Percentiles rank a stretch among this genome's conserved stretches.
Conservation (phyloP, 1,139 yeast genomes). For the Magnusiomyces fungicola region DNA sequence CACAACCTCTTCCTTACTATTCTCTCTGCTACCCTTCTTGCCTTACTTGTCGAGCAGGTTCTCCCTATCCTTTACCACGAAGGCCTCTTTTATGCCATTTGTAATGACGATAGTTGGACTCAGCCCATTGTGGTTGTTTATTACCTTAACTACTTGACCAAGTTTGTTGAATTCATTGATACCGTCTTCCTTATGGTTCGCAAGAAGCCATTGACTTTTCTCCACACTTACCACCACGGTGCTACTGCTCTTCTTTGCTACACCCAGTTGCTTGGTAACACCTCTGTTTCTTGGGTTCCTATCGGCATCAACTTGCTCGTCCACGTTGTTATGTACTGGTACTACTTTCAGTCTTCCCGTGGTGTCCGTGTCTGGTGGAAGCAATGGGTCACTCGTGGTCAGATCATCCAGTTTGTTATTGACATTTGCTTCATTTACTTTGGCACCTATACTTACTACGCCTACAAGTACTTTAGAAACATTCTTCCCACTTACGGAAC, state of each 20-base stretch:
- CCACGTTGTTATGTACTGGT: constrained; percentile 97
- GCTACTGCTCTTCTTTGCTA: constrained; percentile 94
- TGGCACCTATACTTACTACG: constrained; percentile 62
- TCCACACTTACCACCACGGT: constrained; percentile 97
- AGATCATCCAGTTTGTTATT: constrained; percentile 85
- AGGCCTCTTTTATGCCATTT: constrained; percentile 82
- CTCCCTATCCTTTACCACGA: constrained; percentile 69
- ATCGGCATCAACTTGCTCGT: constrained; percentile 83
- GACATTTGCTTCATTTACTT: constrained; percentile 87
- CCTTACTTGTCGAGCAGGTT: constrained; percentile 75
- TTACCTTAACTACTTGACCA: constrained; percentile 39
- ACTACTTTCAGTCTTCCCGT: constrained; percentile 88
- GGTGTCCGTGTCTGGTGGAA: constrained; percentile 99
- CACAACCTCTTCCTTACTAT: constrained; percentile 76
- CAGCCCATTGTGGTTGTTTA: constrained; percentile 77
- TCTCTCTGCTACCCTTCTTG: constrained; percentile 57
- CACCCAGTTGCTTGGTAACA: constrained; percentile 85
- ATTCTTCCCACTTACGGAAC: constrained; percentile 74
- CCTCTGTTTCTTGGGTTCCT: constrained; percentile 93
- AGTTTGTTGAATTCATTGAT: constrained; percentile 70
- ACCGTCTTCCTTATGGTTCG: constrained; percentile 87
- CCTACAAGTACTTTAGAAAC: constrained; percentile 35
- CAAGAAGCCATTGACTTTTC: constrained; percentile 75
- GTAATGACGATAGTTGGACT: constrained; percentile 75
- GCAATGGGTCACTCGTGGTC: constrained; percentile 97